phyloP scores from a whole-genome alignment of 805 yeast genomes.

The Pichia phayaonensis region DNA sequence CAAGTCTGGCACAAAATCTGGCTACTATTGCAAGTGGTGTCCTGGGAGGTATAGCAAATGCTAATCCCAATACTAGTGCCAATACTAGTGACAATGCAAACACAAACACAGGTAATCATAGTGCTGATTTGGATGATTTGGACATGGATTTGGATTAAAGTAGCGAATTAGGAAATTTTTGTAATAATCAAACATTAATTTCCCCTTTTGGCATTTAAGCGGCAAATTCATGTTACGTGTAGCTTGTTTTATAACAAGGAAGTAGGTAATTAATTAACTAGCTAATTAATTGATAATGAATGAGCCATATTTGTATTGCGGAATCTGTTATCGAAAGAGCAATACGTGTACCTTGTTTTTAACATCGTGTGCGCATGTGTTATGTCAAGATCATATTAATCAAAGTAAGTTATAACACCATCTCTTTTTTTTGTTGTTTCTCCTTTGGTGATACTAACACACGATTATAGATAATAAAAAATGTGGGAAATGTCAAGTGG shows the following conservation, averaged over 20 bases:
- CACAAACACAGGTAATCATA: not conserved
- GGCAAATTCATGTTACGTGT: not conserved
- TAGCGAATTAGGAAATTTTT: not conserved
- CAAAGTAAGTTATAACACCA: not conserved
- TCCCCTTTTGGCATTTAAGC: not conserved
- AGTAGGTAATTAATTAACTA: not conserved
- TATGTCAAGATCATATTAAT: constrained; percentile 3
- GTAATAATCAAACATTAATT: not conserved
- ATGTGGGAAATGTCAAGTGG: constrained; percentile 2
- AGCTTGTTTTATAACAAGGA: too few species aligned
- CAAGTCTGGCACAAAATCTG: constrained; percentile 4
- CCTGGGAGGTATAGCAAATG: not conserved
- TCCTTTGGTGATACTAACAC: not conserved
- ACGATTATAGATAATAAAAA: not conserved
- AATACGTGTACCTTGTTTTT: not conserved
- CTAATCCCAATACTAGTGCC: not conserved
- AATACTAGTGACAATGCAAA: not conserved
- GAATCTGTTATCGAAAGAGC: constrained; percentile 1
- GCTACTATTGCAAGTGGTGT: constrained; percentile 3
- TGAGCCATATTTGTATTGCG: constrained; percentile 6
- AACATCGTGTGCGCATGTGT: constrained; percentile 8
- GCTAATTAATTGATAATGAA: not conserved
- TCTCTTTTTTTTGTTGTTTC: not conserved
- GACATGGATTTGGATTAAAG: constrained; percentile 8
- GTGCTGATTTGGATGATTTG: not conserved